Conservation (phyloP, 1,139 yeast genomes). For the Fermentozyma sake region DNA sequence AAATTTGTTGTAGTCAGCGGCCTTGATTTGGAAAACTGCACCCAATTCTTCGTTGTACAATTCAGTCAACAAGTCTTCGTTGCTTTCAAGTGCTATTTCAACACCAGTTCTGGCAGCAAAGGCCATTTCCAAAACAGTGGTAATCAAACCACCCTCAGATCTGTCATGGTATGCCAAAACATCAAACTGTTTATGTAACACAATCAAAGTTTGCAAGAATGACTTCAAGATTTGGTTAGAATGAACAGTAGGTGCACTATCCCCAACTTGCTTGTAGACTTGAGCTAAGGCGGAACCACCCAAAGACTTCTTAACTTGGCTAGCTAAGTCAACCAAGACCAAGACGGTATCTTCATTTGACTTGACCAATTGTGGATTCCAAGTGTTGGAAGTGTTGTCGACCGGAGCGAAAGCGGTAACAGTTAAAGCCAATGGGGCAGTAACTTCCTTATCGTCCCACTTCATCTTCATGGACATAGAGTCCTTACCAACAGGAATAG, state of each 20-base stretch:
- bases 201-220: constrained; percentile 65
- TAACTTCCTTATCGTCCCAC: constrained; percentile 90
- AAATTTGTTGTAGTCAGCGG: constrained; percentile 52
- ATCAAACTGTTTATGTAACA: constrained; percentile 61
- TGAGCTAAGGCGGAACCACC: constrained; percentile 97
- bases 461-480: constrained; percentile 99
- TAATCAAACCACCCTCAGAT: constrained; percentile 93
- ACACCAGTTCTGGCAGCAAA: constrained; percentile 90
- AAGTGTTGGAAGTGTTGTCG: constrained; percentile 75
- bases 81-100: constrained; percentile 32
- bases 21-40: constrained; percentile 85
- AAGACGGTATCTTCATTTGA: constrained; percentile 52
- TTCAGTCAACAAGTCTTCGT: constrained; percentile 37
- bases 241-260: constrained; percentile 79
- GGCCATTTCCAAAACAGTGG: constrained; percentile 90
- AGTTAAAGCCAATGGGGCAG: constrained; percentile 90
- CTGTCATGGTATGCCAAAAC: constrained; percentile 94
- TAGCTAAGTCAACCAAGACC: constrained; percentile 78
- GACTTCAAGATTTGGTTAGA: constrained; percentile 58
- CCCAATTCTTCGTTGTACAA: constrained; percentile 94
- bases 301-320: constrained; percentile 51
- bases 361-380: constrained; percentile 82
- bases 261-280: constrained; percentile 84
- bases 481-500: constrained; percentile 98
- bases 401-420: constrained; percentile 93